A percentile compares a stretch with the other conserved stretches of the same genome.
Evolutionary conservation across 495 filamentous ascomycete species (phyloP).

Genomic region (Aspergillus indologenus): DNA sequence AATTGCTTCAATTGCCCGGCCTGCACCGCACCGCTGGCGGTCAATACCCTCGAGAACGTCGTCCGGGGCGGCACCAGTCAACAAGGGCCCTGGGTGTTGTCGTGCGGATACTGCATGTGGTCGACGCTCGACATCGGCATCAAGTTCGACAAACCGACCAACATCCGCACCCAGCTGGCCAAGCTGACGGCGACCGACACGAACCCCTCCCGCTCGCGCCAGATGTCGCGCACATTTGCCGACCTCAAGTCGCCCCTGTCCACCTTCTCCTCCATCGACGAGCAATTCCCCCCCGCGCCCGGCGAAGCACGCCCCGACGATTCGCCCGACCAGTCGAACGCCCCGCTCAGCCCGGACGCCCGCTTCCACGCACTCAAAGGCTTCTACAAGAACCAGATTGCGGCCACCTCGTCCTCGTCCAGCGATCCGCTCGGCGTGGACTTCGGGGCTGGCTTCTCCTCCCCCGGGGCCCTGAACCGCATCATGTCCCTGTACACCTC

Average conservation of each 20-base stretch:
- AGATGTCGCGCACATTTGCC: slow-evolving; percentile 32
- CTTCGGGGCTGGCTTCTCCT: slow-evolving; percentile 65
- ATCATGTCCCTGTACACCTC: slow-evolving; percentile 91
- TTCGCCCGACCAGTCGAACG: slow-evolving; percentile 19
- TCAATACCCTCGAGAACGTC: slow-evolving; percentile 58
- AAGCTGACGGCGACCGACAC: slow-evolving; percentile 36
- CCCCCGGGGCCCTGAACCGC: slow-evolving; percentile 74
- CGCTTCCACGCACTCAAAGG: slow-evolving; percentile 56
- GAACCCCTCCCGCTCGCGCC: slow-evolving; percentile 25
- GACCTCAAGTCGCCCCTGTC: slow-evolving; percentile 44
- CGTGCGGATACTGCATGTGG: slow-evolving; percentile 90
- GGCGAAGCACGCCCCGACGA: slow-evolving; percentile 17
- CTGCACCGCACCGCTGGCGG: slow-evolving; percentile 76
- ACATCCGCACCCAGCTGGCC: slow-evolving; percentile 76
- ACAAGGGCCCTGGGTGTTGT: slow-evolving; percentile 71
- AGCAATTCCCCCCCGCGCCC: slow-evolving; percentile 19
- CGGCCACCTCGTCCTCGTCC: slow-evolving; percentile 52
- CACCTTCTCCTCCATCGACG: slow-evolving; percentile 36
- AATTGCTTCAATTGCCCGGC: slow-evolving; percentile 94
- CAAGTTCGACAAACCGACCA: slow-evolving; percentile 81
- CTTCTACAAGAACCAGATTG: slow-evolving; percentile 72
- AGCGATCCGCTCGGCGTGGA: slow-evolving; percentile 46
- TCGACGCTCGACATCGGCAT: slow-evolving; percentile 84
- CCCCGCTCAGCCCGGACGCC: slow-evolving; percentile 34
- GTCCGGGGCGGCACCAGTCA: slow-evolving; percentile 35